Evolutionary conservation across 805 yeast genomes (phyloP), one percentile per base, ranked within the genome.

Genomic region (Blastobotrys attinorum): DNA sequence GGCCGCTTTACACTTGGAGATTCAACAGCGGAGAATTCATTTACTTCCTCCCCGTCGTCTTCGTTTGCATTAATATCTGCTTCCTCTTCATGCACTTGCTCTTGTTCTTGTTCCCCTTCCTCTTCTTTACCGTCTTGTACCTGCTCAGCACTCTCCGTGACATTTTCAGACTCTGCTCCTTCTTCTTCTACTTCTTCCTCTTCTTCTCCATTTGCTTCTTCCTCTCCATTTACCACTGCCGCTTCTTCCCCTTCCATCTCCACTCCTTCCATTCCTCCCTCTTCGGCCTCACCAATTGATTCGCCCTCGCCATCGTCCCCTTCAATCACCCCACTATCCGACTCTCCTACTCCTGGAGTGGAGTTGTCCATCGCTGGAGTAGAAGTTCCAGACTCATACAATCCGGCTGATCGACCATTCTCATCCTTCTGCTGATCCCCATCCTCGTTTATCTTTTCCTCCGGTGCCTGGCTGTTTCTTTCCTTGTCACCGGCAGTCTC

Each of bases 371-470:
- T n/a, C n/a, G n/a, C n/a, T n/a, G n/a, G n/a, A n/a, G n/a, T n/a
- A n/a, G n/a, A n/a, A n/a, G n/a, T n/a, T n/a, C n/a, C n/a, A n/a
- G n/a, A n/a, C n/a, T n/a, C n/a, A n/a, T n/a, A n/a, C n/a, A n/a
- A n/a, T n/a, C n/a, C n/a, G n/a, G n/a, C n/a, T n/a, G n/a, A n/a
- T n/a, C n/a, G n/a, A n/a, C n/a, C 22, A 35, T 16, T 52, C 49
- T 32, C 53, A n/a, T 43, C 47, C n/a, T 22, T 23, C 34, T 36
- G 36, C 16, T 37, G 21, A 21, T 10, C 41, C n/a, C 29, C 27
- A 22, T 33, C 37, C 22, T 45, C 50, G 43, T 27, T 45, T 41
- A 44, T 47, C 45, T 37, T 47, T 32, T 22, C 16, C 31, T 44
- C 46, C 7, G 29, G 10, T 8, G 29, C 29, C 45, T 42, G 49